Evolutionary conservation across 129 eudicot species (phyloP).

Genomic region (Solidago caesia): DNA sequence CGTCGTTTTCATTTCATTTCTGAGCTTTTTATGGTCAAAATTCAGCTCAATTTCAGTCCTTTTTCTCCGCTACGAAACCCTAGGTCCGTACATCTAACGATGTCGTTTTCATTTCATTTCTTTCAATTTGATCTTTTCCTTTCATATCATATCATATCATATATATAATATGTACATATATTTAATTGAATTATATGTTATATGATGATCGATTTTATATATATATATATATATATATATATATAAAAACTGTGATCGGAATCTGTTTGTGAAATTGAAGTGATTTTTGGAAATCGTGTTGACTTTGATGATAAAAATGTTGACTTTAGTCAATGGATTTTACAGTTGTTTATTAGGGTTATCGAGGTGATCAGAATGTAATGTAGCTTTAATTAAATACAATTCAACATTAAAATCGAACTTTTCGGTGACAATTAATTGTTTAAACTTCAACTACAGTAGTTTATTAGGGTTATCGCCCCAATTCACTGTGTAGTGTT

Average conservation of each 20-base stretch:
- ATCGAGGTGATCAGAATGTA: constrained; percentile 15
- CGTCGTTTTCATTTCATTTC: constrained; percentile 8
- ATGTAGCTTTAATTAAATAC: constrained; percentile 17
- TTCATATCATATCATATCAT: too few relatives aligned
- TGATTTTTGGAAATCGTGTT: constrained; percentile 11
- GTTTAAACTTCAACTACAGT: too few relatives aligned
- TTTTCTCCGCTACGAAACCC: constrained; percentile 25
- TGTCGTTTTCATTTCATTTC: too few relatives aligned
- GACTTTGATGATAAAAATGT: constrained; percentile 8
- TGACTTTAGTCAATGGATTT: constrained; percentile 12
- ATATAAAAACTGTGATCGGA: not conserved
- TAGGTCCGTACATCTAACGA: constrained; percentile 36
- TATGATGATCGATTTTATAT: too few relatives aligned
- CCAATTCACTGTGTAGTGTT: too few relatives aligned
- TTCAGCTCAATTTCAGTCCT: constrained; percentile 8
- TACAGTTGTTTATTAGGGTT: not conserved
- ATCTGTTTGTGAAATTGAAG: constrained; percentile 14
- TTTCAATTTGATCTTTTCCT: too few relatives aligned
- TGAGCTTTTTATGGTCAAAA: constrained; percentile 14
- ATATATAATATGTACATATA: too few relatives aligned
- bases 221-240: too few relatives aligned
- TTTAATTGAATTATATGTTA: too few relatives aligned
- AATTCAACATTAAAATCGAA: too few relatives aligned
- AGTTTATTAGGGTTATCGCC: too few relatives aligned
- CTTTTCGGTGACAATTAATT: too few relatives aligned